Conservation (phyloP, 139 green algal species). For the Yamagishiella unicocca region DNA sequence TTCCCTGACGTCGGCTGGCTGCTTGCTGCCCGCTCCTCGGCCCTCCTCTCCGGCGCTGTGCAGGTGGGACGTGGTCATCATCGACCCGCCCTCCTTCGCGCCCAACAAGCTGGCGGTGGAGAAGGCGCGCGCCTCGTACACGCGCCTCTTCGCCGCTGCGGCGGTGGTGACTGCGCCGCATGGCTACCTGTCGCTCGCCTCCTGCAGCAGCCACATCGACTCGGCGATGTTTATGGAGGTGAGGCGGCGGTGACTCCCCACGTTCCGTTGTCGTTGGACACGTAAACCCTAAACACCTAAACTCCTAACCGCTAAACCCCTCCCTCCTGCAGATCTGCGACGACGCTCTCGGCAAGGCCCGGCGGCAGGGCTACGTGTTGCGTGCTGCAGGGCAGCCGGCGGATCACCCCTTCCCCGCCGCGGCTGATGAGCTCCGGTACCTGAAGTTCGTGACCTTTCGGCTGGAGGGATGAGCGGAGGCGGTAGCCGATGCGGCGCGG, state of each 20-base stretch:
- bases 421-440: conserved; percentile 66
- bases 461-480: conserved; percentile 42
- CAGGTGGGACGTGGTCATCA: conserved; percentile 54
- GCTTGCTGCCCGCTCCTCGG: background rate
- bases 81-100: conserved; percentile 64
- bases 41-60: too few species aligned
- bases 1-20: background rate
- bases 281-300: background rate
- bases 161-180: conserved; percentile 49
- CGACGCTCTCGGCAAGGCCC: conserved; percentile 36
- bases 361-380: conserved; percentile 51
- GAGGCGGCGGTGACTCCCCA: too few species aligned
- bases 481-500: too few species aligned
- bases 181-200: conserved; percentile 64
- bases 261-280: too few species aligned
- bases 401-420: conserved; percentile 68
- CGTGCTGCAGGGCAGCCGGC: conserved; percentile 53
- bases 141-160: conserved; percentile 48
- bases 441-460: conserved; percentile 66
- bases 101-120: conserved; percentile 60
- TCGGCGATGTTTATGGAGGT: conserved; percentile 53
- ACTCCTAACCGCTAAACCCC: background rate
- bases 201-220: conserved; percentile 64
- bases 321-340: conserved; percentile 37
- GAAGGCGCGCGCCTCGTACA: conserved; percentile 57